Evolutionary conservation across 331 rosid genomes (phyloP).

Genomic region (Dryas integrifolia): DNA sequence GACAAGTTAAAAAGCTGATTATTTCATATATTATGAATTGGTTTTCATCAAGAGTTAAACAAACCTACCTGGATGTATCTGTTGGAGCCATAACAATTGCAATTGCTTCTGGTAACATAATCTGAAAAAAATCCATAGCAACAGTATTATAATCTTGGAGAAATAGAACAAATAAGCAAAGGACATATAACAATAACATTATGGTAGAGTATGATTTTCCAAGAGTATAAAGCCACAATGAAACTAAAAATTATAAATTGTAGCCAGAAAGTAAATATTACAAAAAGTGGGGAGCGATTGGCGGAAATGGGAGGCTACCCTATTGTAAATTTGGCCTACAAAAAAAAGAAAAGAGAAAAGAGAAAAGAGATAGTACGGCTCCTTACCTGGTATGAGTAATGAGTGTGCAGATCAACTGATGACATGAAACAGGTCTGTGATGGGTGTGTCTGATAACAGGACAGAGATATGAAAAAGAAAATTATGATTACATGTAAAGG

Average conservation of each 20-base stretch:
- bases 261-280: background rate
- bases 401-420: constrained; percentile 96
- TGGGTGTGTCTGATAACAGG: constrained; percentile 82
- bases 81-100: constrained; percentile 99
- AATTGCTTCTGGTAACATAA: constrained; percentile 96
- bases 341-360: background rate
- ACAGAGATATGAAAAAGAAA: constrained; percentile 11
- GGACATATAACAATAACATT: background rate
- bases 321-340: background rate
- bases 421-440: constrained; percentile 99
- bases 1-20: constrained; percentile 12
- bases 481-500: background rate
- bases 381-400: constrained; percentile 95
- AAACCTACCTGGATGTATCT: constrained; percentile 63
- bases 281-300: background rate
- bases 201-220: background rate
- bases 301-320: background rate
- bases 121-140: constrained; percentile 43
- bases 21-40: background rate
- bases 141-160: constrained; percentile 9
- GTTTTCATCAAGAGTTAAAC: background rate
- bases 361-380: constrained; percentile 4
- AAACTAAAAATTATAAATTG: background rate
- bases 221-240: background rate
- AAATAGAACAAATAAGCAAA: background rate